phyloP scores from a whole-genome alignment of 73 alveolate species.

The Tetrahymena malaccensis region DNA sequence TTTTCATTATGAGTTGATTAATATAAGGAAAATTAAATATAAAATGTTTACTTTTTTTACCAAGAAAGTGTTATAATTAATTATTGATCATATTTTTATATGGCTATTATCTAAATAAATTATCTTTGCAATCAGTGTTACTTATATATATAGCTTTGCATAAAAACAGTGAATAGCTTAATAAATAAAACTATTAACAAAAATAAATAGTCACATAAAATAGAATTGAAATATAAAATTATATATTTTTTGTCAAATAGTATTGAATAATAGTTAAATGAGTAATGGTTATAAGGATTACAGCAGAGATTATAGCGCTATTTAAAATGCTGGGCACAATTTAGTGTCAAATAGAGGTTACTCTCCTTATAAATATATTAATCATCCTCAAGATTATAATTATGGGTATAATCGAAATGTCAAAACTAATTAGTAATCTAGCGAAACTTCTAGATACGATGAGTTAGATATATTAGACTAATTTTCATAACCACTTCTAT shows the following conservation, averaged over 20 bases:
- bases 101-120: background rate
- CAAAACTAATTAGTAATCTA: background rate
- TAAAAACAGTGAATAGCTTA: background rate
- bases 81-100: too few relatives aligned
- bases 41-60: background rate
- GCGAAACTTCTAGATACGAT: background rate
- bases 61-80: background rate
- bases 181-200: too few relatives aligned
- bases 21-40: too few relatives aligned
- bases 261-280: background rate
- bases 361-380: background rate
- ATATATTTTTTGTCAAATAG: background rate
- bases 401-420: background rate
- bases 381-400: background rate
- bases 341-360: background rate
- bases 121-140: background rate
- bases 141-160: background rate
- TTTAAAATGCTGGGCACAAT: background rate
- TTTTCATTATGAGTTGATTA: too few relatives aligned
- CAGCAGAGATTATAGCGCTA: background rate
- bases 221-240: background rate
- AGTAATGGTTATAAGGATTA: background rate
- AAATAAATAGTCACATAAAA: background rate
- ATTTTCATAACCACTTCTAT: background rate
- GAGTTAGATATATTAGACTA: background rate